Percentiles rank a stretch among this genome's conserved stretches.
phyloP scores from a whole-genome alignment of 2,329 filamentous ascomycete genomes.

The Penicillium sp. region DNA sequence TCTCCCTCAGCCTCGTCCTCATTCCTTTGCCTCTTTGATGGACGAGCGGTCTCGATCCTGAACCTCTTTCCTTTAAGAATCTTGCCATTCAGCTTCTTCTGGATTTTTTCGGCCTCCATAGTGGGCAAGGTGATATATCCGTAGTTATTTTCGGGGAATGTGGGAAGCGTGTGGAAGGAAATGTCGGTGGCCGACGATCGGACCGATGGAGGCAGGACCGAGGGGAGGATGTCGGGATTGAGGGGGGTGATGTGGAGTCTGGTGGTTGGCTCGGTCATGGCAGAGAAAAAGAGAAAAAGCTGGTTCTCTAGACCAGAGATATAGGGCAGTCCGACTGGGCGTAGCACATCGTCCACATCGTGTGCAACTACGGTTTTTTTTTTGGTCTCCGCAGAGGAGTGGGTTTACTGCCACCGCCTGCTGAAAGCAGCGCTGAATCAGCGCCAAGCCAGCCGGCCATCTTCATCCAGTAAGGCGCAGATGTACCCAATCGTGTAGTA shows the following conservation, averaged over 20 bases:
- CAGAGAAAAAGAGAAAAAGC: too few species aligned
- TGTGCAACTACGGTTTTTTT: too few species aligned
- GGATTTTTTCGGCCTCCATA: constrained; percentile 85
- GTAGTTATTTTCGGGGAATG: constrained; percentile 88
- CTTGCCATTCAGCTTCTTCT: constrained; percentile 86
- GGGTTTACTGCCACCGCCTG: constrained; percentile 6
- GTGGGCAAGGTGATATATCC: constrained; percentile 84
- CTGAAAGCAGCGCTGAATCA: background rate
- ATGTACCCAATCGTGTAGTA: constrained; percentile 19
- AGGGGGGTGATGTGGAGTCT: constrained; percentile 90
- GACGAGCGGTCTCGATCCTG: constrained; percentile 78
- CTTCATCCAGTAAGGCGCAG: constrained; percentile 30
- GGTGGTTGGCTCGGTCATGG: constrained; percentile 40
- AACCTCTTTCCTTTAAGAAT: constrained; percentile 85
- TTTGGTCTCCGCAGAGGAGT: constrained; percentile 6
- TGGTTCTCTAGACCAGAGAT: background rate
- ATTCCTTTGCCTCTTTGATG: constrained; percentile 58
- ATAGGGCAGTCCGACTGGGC: too few species aligned
- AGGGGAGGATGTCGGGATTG: constrained; percentile 71
- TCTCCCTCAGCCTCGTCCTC: constrained; percentile 44
- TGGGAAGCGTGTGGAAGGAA: constrained; percentile 84
- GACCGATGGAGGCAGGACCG: constrained; percentile 71
- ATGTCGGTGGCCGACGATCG: constrained; percentile 73
- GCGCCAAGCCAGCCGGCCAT: constrained; percentile 14
- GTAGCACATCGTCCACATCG: too few species aligned